Percentiles rank a stretch among this genome's conserved stretches.
phyloP scores from a whole-genome alignment of 306 rosid genomes.

The Alnus rubra region DNA sequence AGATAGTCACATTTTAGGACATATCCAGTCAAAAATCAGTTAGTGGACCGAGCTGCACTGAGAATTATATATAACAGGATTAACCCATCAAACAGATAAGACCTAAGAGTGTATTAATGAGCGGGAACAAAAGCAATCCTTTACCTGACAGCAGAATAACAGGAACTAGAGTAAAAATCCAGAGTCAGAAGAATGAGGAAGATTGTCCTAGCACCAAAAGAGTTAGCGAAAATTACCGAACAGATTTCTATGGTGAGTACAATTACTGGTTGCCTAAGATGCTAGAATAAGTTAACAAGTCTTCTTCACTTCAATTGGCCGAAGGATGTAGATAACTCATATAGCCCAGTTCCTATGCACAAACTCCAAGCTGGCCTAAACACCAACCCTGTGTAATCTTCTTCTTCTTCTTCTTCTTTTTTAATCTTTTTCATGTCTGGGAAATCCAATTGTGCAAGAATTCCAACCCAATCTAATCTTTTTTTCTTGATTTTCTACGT shows the following conservation, averaged over 20 bases:
- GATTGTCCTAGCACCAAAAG: neutral
- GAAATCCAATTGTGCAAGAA: neutral
- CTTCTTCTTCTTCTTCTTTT: neutral
- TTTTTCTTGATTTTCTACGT: neutral
- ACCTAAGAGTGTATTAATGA: neutral
- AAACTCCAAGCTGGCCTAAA: neutral
- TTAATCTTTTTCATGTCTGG: neutral
- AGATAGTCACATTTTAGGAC: neutral
- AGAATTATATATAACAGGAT: neutral
- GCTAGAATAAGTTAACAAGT: neutral
- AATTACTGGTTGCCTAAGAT: neutral
- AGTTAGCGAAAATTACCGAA: no score
- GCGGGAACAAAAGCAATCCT: neutral
- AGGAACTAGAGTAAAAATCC: neutral
- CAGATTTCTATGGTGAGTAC: neutral
- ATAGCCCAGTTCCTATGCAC: neutral
- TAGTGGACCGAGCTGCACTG: neutral
- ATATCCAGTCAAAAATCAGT: neutral
- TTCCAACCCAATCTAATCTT: neutral
- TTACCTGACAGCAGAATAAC: conserved; percentile 3
- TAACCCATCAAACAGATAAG: conserved; percentile 17
- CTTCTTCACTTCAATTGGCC: conserved; percentile 1
- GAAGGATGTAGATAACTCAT: neutral
- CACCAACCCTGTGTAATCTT: neutral
- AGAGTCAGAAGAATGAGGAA: neutral